These are phyloP conservation scores for Corymbia calophylla DNA, from an alignment of 441 rosid genomes.

Conservation along the genomic window DNA sequence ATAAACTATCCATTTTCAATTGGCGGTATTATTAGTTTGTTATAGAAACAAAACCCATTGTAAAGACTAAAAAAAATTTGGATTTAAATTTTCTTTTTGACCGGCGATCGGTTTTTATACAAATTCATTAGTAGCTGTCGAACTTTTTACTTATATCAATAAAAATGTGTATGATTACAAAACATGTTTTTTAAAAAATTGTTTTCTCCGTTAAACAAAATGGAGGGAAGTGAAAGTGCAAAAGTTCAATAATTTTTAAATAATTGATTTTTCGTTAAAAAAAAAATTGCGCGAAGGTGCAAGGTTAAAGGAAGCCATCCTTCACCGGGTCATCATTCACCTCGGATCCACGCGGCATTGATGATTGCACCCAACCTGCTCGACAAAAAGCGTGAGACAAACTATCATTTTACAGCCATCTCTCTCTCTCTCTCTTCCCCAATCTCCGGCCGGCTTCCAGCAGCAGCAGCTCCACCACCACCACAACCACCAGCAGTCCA, in stretches of 20 bases:
- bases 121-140: background rate
- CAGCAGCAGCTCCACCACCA: background rate
- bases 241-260: background rate
- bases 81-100: background rate
- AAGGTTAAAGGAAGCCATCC: background rate
- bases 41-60: background rate
- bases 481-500: background rate
- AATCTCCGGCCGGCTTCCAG: conserved; percentile 1
- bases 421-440: background rate
- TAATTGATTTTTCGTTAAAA: background rate
- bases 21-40: background rate
- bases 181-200: background rate
- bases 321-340: background rate
- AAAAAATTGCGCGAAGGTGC: background rate
- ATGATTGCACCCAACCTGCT: conserved; percentile 16
- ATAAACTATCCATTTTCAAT: background rate
- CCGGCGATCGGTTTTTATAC: accelerated
- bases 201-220: background rate
- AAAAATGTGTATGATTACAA: background rate
- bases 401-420: background rate
- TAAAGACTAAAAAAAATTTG: background rate
- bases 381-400: conserved; percentile 26
- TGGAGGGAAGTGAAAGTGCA: background rate
- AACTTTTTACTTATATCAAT: background rate
- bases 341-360: conserved; percentile 1